These are phyloP conservation scores for Guadua angustifolia DNA, from an alignment of 176 grass and related monocot genomes.

Conservation along the genomic window DNA sequence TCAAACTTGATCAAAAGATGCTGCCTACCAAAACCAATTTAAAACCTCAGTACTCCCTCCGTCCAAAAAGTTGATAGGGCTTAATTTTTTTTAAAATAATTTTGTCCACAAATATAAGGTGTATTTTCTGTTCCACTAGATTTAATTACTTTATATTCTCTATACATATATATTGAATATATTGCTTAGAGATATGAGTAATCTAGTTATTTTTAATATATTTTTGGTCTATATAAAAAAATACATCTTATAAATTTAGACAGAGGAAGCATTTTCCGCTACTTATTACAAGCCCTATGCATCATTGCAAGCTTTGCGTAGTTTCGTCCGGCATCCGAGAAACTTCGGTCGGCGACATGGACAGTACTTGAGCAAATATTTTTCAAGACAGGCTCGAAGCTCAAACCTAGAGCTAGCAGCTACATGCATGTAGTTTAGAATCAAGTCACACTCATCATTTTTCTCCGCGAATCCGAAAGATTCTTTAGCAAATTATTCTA, in stretches of 20 bases:
- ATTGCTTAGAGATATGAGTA: too few relatives aligned
- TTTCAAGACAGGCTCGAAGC: background rate
- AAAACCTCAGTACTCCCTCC: slow-evolving; percentile 28
- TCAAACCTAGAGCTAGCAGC: slow-evolving; percentile 1
- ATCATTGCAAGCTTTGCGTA: slow-evolving; percentile 11
- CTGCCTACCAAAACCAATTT: background rate
- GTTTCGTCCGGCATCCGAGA: slow-evolving; percentile 48
- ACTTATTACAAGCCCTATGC: background rate
- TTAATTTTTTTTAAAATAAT: too few relatives aligned
- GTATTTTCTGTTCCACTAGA: too few relatives aligned
- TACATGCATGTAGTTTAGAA: background rate
- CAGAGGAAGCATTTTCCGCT: background rate
- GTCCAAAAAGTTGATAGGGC: too few relatives aligned
- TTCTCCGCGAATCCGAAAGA: slow-evolving; percentile 48
- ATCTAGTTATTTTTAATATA: too few relatives aligned
- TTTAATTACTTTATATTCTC: too few relatives aligned
- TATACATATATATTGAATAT: too few relatives aligned
- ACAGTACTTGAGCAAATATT: slow-evolving; percentile 31
- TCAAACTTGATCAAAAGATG: slow-evolving; percentile 56
- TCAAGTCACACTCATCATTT: slow-evolving; percentile 25
- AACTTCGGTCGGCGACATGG: slow-evolving; percentile 46
- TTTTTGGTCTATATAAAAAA: too few relatives aligned
- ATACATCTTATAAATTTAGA: too few relatives aligned
- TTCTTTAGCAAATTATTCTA: slow-evolving; percentile 50
- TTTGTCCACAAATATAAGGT: too few relatives aligned